Percentiles rank a stretch among this genome's conserved stretches.
Evolutionary conservation across 768 basidiomycete species (phyloP).

Genomic region (Podaxis sp.): DNA sequence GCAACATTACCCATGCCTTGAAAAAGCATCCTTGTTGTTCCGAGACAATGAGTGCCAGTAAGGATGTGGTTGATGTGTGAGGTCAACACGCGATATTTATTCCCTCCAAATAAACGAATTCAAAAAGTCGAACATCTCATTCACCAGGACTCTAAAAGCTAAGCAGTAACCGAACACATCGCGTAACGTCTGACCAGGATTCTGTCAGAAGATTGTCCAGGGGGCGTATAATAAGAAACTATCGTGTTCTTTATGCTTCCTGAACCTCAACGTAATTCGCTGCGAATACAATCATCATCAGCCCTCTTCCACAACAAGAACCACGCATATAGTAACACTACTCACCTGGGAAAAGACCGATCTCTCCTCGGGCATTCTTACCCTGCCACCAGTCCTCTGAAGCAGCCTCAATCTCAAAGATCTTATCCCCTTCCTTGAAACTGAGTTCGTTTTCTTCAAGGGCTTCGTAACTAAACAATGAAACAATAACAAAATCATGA

Average conservation of each 20-base stretch:
- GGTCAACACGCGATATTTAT: neutral
- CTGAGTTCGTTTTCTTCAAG: slow-evolving; percentile 89
- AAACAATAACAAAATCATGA: neutral
- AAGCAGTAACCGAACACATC: neutral
- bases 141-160: neutral
- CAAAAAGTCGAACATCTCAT: neutral
- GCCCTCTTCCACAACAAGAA: neutral
- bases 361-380: slow-evolving; percentile 47
- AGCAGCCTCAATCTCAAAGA: slow-evolving; percentile 74
- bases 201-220: neutral
- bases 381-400: slow-evolving; percentile 94
- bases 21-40: slow-evolving; percentile 1
- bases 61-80: neutral
- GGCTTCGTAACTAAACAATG: slow-evolving; percentile 69
- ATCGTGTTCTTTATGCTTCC: slow-evolving; percentile 20
- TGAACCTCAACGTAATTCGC: slow-evolving; percentile 39
- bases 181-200: neutral
- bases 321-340: slow-evolving; percentile 8
- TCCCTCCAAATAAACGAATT: neutral
- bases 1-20: neutral
- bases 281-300: slow-evolving; percentile 15
- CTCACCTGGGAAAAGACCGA: slow-evolving; percentile 78
- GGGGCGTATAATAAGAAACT: neutral
- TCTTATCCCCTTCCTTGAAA: slow-evolving; percentile 80
- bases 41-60: neutral